These are phyloP conservation scores for Laburnicola sp. DNA, from an alignment of 2,329 filamentous ascomycete species.

Conservation along the genomic window DNA sequence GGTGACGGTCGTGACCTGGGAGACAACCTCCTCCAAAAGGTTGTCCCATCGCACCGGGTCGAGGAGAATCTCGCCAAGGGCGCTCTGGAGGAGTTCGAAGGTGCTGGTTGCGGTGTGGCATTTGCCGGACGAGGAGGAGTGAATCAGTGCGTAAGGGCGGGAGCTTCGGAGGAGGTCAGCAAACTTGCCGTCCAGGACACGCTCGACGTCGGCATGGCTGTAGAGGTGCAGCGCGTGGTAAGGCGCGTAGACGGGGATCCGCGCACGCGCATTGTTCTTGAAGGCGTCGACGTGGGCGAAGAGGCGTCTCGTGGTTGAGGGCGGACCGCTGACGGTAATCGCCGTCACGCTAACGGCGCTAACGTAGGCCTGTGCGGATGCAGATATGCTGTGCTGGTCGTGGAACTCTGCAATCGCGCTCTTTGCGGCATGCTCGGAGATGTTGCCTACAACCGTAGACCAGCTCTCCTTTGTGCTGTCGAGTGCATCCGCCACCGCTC, in stretches of 20 bases:
- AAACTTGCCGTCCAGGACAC: slow-evolving; percentile 52
- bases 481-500: slow-evolving; percentile 49
- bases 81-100: slow-evolving; percentile 50
- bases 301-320: slow-evolving; percentile 56
- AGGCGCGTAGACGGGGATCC: slow-evolving; percentile 60
- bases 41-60: slow-evolving; percentile 55
- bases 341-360: slow-evolving; percentile 63
- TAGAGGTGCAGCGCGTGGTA: slow-evolving; percentile 63
- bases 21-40: slow-evolving; percentile 53
- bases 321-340: slow-evolving; percentile 63
- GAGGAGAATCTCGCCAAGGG: slow-evolving; percentile 52
- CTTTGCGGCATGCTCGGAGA: slow-evolving; percentile 56
- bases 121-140: slow-evolving; percentile 53
- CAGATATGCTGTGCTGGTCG: slow-evolving; percentile 54
- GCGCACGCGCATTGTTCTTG: slow-evolving; percentile 54
- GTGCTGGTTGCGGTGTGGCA: slow-evolving; percentile 51
- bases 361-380: slow-evolving; percentile 58
- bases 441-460: slow-evolving; percentile 67
- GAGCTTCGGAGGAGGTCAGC: slow-evolving; percentile 47
- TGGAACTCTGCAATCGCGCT: slow-evolving; percentile 62
- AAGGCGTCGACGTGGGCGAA: slow-evolving; percentile 55
- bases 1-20: slow-evolving; percentile 49
- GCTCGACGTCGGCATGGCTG: slow-evolving; percentile 54
- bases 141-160: slow-evolving; percentile 49
- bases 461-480: slow-evolving; percentile 64